These are phyloP conservation scores for Epichloe hybrida DNA, from an alignment of 2,329 filamentous ascomycete species.

Conservation along the genomic window DNA sequence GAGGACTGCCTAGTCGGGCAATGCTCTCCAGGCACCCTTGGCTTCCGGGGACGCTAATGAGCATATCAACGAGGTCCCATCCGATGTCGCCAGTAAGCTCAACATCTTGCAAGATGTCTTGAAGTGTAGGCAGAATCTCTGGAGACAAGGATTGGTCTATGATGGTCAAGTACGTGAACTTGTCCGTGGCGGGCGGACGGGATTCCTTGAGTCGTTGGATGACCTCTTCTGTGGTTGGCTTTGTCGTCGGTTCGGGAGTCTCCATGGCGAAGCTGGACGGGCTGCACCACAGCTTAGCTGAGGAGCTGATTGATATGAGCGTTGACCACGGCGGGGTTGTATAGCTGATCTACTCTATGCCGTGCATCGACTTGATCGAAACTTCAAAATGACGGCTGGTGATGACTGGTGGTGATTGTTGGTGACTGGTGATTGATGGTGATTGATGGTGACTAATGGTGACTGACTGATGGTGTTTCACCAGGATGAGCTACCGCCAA, in stretches of 20 bases:
- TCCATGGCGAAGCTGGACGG: constrained; percentile 2
- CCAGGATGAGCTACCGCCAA: not conserved
- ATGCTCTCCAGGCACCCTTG: constrained; percentile 60
- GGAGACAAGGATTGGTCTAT: constrained; percentile 59
- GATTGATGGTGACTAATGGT: too few relatives aligned
- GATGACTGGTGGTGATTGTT: too few relatives aligned
- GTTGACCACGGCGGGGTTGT: too few relatives aligned
- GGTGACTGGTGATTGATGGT: too few relatives aligned
- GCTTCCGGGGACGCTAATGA: constrained; percentile 54
- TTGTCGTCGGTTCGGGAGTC: constrained; percentile 7
- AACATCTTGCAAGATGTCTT: constrained; percentile 54
- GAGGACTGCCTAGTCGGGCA: constrained; percentile 63
- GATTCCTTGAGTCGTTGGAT: constrained; percentile 34
- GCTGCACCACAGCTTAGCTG: not conserved
- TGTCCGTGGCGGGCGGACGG: constrained; percentile 43
- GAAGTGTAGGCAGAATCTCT: constrained; percentile 52
- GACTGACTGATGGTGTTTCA: not conserved
- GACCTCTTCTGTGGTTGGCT: constrained; percentile 24
- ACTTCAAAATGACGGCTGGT: too few relatives aligned
- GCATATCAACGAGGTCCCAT: constrained; percentile 69
- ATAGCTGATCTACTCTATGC: too few relatives aligned
- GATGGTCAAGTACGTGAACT: constrained; percentile 66
- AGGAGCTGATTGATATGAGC: too few relatives aligned
- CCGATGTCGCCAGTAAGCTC: constrained; percentile 63
- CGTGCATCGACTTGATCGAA: too few relatives aligned